These are phyloP conservation scores for Solanum neorickii DNA, from an alignment of 257 asterid genomes.

Conservation along the genomic window DNA sequence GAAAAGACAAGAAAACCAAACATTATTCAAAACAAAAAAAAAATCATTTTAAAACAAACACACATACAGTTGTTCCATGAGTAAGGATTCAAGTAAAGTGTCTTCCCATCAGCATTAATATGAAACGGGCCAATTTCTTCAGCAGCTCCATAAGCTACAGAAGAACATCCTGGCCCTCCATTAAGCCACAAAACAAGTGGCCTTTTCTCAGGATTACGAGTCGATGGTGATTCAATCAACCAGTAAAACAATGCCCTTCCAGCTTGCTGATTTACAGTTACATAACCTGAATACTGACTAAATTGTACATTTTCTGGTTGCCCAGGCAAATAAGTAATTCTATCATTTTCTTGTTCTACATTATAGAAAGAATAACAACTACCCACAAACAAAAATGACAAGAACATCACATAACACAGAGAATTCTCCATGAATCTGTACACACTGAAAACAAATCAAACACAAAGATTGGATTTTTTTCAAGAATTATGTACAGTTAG, in stretches of 20 bases:
- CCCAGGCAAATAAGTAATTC: conserved; percentile 69
- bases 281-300: conserved; percentile 70
- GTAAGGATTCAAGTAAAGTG: conserved; percentile 67
- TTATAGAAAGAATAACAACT: conserved; percentile 24
- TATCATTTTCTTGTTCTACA: conserved; percentile 69
- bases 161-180: conserved; percentile 99
- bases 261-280: conserved; percentile 56
- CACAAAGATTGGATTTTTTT: not conserved
- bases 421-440: conserved; percentile 6
- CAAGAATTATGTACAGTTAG: not conserved
- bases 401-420: not conserved
- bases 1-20: not conserved
- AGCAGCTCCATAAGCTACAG: conserved; percentile 90
- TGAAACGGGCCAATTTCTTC: conserved; percentile 96
- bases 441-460: not conserved
- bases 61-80: conserved; percentile 94
- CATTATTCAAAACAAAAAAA: not conserved
- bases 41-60: not conserved
- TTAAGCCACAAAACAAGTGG: conserved; percentile 95
- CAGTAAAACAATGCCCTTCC: conserved; percentile 95
- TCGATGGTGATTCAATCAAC: conserved; percentile 64
- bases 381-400: conserved; percentile 25
- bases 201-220: conserved; percentile 49
- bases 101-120: conserved; percentile 73
- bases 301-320: conserved; percentile 71